These are phyloP conservation scores for Botrytis porri DNA, from an alignment of 2,329 filamentous ascomycete species.

Conservation along the genomic window DNA sequence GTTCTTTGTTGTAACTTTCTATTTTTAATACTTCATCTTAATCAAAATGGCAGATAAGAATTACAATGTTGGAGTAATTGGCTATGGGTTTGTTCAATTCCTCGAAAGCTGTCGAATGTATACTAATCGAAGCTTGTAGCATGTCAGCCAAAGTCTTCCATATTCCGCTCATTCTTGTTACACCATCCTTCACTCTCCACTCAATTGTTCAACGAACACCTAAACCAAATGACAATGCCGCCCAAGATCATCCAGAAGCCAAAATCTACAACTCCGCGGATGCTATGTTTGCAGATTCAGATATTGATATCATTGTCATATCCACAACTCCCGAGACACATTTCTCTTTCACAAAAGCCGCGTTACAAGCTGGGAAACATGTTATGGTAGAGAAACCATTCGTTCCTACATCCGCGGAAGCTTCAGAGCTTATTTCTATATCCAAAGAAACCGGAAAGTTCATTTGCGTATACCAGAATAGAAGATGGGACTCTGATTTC, in stretches of 20 bases:
- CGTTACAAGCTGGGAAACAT: constrained; percentile 70
- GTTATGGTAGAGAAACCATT: constrained; percentile 83
- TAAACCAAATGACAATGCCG: constrained; percentile 61
- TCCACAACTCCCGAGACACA: constrained; percentile 71
- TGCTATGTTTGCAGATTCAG: constrained; percentile 61
- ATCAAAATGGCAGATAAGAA: constrained; percentile 12
- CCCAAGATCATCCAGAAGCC: constrained; percentile 62
- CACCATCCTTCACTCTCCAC: constrained; percentile 64
- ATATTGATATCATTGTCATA: constrained; percentile 67
- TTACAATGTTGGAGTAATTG: constrained; percentile 55
- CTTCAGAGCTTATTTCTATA: constrained; percentile 53
- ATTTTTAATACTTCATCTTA: too few species aligned
- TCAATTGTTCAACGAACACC: constrained; percentile 74
- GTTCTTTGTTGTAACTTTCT: not conserved
- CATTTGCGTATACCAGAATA: constrained; percentile 47
- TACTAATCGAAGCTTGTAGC: constrained; percentile 35
- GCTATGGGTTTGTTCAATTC: constrained; percentile 45
- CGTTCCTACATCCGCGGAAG: constrained; percentile 67
- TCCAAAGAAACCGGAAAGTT: constrained; percentile 41
- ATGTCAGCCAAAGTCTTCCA: constrained; percentile 76
- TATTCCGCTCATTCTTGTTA: constrained; percentile 70
- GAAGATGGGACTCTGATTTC: constrained; percentile 77
- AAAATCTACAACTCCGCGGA: constrained; percentile 63
- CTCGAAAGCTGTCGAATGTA: not conserved
- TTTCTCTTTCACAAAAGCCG: constrained; percentile 60